Percentiles rank a stretch among this genome's conserved stretches.
phyloP scores from a whole-genome alignment of 1,284 basidiomycete species.

The Grifola frondosa region DNA sequence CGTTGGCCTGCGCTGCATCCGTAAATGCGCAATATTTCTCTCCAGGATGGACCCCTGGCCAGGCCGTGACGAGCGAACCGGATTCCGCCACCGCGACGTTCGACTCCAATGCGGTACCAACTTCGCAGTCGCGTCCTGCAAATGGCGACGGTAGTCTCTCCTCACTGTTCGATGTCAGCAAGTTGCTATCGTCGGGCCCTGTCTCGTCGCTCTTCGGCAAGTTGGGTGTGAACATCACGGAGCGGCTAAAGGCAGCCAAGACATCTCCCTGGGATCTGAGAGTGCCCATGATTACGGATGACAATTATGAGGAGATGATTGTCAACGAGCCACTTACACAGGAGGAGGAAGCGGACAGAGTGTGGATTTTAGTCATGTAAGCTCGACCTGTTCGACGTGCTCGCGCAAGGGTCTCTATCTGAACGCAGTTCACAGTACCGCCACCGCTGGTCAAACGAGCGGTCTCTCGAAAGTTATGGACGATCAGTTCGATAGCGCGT shows the following conservation, averaged over 20 bases:
- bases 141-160: constrained; percentile 8
- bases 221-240: constrained; percentile 69
- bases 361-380: constrained; percentile 74
- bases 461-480: constrained; percentile 69
- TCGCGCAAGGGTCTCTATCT: neutral
- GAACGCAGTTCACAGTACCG: constrained; percentile 45
- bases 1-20: constrained; percentile 36
- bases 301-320: constrained; percentile 68
- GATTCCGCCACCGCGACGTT: constrained; percentile 19
- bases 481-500: constrained; percentile 66
- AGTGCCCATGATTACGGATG: constrained; percentile 72
- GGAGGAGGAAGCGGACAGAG: constrained; percentile 61
- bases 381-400: constrained; percentile 24
- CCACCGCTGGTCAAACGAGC: constrained; percentile 56
- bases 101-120: constrained; percentile 16
- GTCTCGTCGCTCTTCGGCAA: constrained; percentile 51
- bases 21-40: constrained; percentile 71
- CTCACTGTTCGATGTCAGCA: constrained; percentile 42
- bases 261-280: constrained; percentile 63
- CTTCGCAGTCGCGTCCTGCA: constrained; percentile 11
- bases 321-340: constrained; percentile 60
- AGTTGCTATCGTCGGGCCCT: constrained; percentile 50
- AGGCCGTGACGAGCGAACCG: constrained; percentile 41
- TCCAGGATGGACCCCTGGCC: constrained; percentile 73
- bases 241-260: constrained; percentile 45